These are phyloP conservation scores for Cymodocea nodosa DNA, from an alignment of 116 monocot species.

Conservation along the genomic window DNA sequence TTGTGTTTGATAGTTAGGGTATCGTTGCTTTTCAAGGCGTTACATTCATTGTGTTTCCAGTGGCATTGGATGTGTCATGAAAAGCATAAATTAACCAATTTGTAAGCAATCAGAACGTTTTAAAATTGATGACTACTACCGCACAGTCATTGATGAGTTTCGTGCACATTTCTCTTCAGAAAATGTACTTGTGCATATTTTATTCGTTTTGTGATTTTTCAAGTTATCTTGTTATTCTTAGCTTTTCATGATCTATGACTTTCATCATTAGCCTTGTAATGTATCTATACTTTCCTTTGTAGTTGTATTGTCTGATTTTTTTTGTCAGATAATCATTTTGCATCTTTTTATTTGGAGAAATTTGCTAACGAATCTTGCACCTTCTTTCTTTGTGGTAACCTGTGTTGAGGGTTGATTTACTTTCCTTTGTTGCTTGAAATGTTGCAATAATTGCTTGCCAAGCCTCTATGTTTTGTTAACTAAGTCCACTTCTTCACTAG, in stretches of 20 bases:
- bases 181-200: not conserved
- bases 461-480: too few species aligned
- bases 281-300: too few species aligned
- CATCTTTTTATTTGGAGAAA: too few species aligned
- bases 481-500: too few species aligned
- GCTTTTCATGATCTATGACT: not conserved
- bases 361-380: too few species aligned
- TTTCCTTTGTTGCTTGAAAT: too few species aligned
- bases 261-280: too few species aligned
- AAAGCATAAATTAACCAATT: slow-evolving; percentile 7
- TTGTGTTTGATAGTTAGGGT: not conserved
- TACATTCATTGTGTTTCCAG: slow-evolving; percentile 5
- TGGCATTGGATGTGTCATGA: slow-evolving; percentile 9
- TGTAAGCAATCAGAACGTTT: not conserved
- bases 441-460: too few species aligned
- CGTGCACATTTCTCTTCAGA: not conserved
- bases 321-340: too few species aligned
- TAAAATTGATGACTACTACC: not conserved
- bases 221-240: not conserved
- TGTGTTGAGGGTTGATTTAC: too few species aligned
- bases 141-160: not conserved
- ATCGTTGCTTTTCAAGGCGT: slow-evolving; percentile 14
- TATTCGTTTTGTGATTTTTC: not conserved
- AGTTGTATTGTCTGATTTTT: too few species aligned
- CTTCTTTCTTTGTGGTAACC: too few species aligned